Evolutionary conservation across 2,329 filamentous ascomycete species (phyloP).

Genomic region (Pyrenophora tritici-repentis): DNA sequence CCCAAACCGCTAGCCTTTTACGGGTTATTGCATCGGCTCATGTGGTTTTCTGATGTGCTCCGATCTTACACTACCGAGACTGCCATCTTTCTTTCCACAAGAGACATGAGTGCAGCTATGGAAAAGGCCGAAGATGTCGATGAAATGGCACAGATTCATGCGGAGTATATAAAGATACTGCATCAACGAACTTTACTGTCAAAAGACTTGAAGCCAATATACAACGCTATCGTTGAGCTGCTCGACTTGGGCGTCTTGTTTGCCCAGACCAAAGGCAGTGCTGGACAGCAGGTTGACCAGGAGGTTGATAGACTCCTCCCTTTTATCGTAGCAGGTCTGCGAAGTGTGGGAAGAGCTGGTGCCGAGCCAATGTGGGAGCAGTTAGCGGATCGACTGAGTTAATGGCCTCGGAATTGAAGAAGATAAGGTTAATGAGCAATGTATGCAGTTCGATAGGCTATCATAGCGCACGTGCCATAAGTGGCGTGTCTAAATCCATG

Average conservation of each 20-base stretch:
- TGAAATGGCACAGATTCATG: conserved; percentile 75
- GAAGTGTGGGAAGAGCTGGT: conserved; percentile 75
- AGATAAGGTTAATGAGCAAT: too few species aligned
- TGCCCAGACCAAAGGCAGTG: conserved; percentile 61
- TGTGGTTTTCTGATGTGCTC: conserved; percentile 78
- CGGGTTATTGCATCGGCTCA: conserved; percentile 67
- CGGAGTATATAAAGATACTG: conserved; percentile 65
- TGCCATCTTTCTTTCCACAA: conserved; percentile 67
- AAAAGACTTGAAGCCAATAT: conserved; percentile 69
- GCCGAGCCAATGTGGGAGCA: conserved; percentile 77
- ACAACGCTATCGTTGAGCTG: conserved; percentile 72
- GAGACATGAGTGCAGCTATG: conserved; percentile 63
- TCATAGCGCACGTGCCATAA: too few species aligned
- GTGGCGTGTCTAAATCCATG: neutral
- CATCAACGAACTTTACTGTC: conserved; percentile 73
- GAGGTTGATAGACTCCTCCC: conserved; percentile 69
- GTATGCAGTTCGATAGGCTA: too few species aligned
- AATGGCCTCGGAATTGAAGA: too few species aligned
- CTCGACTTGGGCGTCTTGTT: conserved; percentile 76
- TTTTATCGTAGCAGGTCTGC: conserved; percentile 75
- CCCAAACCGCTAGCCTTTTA: conserved; percentile 42
- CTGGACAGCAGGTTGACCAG: conserved; percentile 52
- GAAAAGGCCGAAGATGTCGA: conserved; percentile 73
- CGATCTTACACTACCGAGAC: conserved; percentile 77
- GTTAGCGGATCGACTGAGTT: conserved; percentile 72